Percentiles rank a stretch among this genome's conserved stretches.
These are phyloP conservation scores for Malassezia dermatis DNA, from an alignment of 1,284 basidiomycete species.

Conservation along the genomic window DNA sequence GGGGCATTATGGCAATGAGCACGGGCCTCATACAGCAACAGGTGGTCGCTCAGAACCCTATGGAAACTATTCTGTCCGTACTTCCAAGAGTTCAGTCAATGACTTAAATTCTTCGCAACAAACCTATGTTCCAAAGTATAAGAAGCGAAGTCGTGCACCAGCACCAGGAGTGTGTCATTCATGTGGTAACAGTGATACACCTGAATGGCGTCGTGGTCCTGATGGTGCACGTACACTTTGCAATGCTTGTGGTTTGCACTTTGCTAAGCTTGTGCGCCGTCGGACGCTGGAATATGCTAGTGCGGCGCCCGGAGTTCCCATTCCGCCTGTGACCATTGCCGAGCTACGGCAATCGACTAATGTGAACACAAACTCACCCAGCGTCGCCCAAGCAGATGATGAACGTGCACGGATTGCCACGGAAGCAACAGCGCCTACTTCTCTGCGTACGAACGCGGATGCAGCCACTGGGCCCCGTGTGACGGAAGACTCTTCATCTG, in stretches of 20 bases:
- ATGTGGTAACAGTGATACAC: constrained; percentile 38
- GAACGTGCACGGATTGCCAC: constrained; percentile 2
- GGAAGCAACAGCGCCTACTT: neutral
- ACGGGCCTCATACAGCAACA: neutral
- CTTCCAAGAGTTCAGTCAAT: neutral
- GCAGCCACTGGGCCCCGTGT: neutral
- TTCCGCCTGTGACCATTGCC: constrained; percentile 25
- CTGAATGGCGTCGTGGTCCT: constrained; percentile 44
- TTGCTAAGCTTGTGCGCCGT: constrained; percentile 33
- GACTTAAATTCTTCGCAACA: neutral
- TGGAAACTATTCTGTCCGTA: constrained; percentile 21
- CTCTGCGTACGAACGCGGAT: neutral
- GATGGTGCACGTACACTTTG: constrained; percentile 44
- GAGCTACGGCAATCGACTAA: constrained; percentile 35
- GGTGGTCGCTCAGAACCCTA: constrained; percentile 6
- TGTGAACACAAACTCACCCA: constrained; percentile 3
- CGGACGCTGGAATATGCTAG: constrained; percentile 23
- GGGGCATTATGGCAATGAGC: neutral
- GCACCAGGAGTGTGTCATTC: constrained; percentile 38
- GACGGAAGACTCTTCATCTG: neutral
- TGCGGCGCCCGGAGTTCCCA: constrained; percentile 21
- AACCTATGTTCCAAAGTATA: constrained; percentile 32
- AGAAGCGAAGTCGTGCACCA: constrained; percentile 43
- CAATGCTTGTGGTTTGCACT: constrained; percentile 43
- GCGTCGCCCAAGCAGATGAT: neutral